Evolutionary conservation across 2,329 filamentous ascomycete genomes (phyloP), one percentile per base, ranked within the genome.

Genomic region (Arthrocladium fulminans): DNA sequence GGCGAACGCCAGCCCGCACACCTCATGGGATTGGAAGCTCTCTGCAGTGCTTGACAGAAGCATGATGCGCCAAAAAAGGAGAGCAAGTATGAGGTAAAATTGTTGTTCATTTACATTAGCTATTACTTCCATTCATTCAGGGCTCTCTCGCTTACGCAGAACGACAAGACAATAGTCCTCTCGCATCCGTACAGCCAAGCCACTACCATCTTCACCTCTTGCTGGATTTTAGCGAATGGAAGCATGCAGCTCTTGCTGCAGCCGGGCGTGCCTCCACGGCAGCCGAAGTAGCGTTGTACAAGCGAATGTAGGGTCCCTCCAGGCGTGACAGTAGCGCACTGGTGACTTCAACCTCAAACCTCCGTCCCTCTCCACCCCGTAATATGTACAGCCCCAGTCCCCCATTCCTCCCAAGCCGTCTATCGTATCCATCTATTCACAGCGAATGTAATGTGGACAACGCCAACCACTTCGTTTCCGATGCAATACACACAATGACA

Each of bases 81-180:
- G n/a, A n/a, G n/a, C n/a, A n/a, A n/a, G n/a, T n/a, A n/a, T n/a
- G n/a, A n/a, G n/a, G n/a, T n/a, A n/a, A n/a, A n/a, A n/a, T n/a
- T n/a, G n/a, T 35, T 35, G 32, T 35, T 15, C 32, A 35, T 35
- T 35, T n/a, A 35, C 32, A 35, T 35, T 35, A 35, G 32, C 32
- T 35, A 35, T 35, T 35, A 35, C 32, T 35, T 35, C 32, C 32
- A 35, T 35, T 35, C 32, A 35, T 15, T 35, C 32, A 35, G 32
- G 32, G 13, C 17, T 15, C 17, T n/a, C 32, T 15, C 13, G 32
- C 32, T 8, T 35, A 15, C 32, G 17, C 32, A 35, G 32, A 15
- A 15, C 32, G n/a, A 7, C 7, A 15, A 35, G n/a, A n/a, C 13
- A 15, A 35, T 35, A 7, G 32, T n/a, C 6, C 32, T n/a, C 7